Evolutionary conservation across 2,329 filamentous ascomycete species (phyloP).

Genomic region (Scedosporium apiospermum): DNA sequence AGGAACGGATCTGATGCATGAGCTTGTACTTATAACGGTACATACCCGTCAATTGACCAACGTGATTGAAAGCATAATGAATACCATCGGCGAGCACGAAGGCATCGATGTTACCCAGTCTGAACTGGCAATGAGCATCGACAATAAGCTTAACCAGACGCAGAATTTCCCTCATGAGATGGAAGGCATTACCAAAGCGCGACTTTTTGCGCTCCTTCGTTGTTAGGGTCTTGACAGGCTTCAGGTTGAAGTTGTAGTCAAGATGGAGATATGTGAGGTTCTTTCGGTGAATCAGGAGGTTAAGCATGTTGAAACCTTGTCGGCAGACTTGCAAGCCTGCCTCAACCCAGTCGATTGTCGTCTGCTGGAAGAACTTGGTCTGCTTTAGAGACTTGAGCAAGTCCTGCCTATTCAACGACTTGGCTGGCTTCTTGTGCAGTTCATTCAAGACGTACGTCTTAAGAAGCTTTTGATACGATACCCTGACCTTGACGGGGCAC

Average conservation of each 20-base stretch:
- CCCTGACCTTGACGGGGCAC: constrained; percentile 91
- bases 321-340: constrained; percentile 95
- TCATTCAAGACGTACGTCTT: constrained; percentile 97
- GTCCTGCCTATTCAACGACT: constrained; percentile 92
- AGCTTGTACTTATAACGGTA: constrained; percentile 99
- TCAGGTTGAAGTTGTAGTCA: constrained; percentile 99
- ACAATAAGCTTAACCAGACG: constrained; percentile 95
- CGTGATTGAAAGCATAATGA: constrained; percentile 98
- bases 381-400: constrained; percentile 81
- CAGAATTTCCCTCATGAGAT: constrained; percentile 95
- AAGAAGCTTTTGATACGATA: constrained; percentile 95
- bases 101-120: constrained; percentile 94
- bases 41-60: constrained; percentile 97
- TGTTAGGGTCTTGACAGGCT: constrained; percentile 95
- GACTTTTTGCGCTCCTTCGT: constrained; percentile 99
- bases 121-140: constrained; percentile 95
- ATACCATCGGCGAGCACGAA: constrained; percentile 98
- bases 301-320: constrained; percentile 99
- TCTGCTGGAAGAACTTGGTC: constrained; percentile 99
- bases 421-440: constrained; percentile 89
- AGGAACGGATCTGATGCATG: constrained; percentile 98
- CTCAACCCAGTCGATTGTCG: constrained; percentile 98
- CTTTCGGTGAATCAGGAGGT: constrained; percentile 93
- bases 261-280: constrained; percentile 97
- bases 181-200: constrained; percentile 96